A percentile compares a stretch with the other conserved stretches of the same genome.
These are phyloP conservation scores for Ophiostoma triangulosporum DNA, from an alignment of 2,329 filamentous ascomycete species.

Conservation along the genomic window DNA sequence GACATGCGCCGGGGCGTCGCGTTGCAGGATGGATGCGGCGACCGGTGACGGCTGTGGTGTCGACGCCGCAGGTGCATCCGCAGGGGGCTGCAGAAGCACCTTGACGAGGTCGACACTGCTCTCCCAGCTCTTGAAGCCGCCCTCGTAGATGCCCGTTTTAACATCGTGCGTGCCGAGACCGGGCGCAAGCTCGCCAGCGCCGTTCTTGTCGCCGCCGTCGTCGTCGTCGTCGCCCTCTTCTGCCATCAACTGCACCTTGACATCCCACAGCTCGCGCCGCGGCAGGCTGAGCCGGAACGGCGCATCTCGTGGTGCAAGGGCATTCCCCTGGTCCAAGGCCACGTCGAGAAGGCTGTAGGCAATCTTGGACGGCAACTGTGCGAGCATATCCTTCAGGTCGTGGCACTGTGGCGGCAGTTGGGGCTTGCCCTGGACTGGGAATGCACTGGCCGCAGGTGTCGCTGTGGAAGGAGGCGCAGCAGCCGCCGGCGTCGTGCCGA, in stretches of 20 bases:
- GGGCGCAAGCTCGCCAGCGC: constrained; percentile 26
- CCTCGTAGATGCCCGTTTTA: constrained; percentile 71
- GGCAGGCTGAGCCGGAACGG: constrained; percentile 37
- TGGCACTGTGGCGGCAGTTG: constrained; percentile 42
- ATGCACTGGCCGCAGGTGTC: constrained; percentile 31
- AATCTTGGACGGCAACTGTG: constrained; percentile 56
- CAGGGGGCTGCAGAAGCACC: constrained; percentile 36
- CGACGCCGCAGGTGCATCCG: constrained; percentile 18
- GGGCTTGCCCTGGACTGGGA: constrained; percentile 48
- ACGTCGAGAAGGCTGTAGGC: constrained; percentile 52
- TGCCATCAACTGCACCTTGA: constrained; percentile 69
- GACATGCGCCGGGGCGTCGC: constrained; percentile 27
- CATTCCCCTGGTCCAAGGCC: constrained; percentile 27
- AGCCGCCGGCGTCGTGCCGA: constrained; percentile 12
- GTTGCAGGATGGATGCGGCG: constrained; percentile 12
- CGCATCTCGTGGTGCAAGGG: background rate
- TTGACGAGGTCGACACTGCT: constrained; percentile 69
- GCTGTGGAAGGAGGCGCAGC: constrained; percentile 4
- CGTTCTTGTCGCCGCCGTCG: constrained; percentile 22
- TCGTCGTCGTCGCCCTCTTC: constrained; percentile 48
- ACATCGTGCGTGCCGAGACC: constrained; percentile 58
- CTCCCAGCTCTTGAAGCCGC: constrained; percentile 84
- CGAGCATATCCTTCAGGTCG: constrained; percentile 36
- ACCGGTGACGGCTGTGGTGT: constrained; percentile 4
- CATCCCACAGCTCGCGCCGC: constrained; percentile 68